Conservation (phyloP, 805 yeast species). For the Teunomyces barrocoloradensis region DNA sequence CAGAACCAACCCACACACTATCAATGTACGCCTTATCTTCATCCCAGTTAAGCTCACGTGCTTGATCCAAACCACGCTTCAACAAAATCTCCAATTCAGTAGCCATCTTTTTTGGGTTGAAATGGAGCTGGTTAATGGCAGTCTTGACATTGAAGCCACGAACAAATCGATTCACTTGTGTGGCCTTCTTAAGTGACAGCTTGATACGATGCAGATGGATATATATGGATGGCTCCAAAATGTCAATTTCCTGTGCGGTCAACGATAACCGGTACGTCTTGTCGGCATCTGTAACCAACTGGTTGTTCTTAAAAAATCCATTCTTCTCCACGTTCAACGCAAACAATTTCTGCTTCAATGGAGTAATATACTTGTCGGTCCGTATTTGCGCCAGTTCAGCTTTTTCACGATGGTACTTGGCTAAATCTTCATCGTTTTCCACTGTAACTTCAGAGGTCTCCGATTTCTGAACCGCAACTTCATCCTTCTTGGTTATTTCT, state of each 20-base stretch:
- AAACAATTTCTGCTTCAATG: slow-evolving; percentile 68
- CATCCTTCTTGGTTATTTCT: slow-evolving; percentile 25
- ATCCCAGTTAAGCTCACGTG: slow-evolving; percentile 55
- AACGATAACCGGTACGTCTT: slow-evolving; percentile 55
- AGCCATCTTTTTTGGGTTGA: slow-evolving; percentile 74
- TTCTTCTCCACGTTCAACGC: slow-evolving; percentile 55
- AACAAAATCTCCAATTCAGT: slow-evolving; percentile 76
- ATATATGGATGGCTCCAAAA: slow-evolving; percentile 86
- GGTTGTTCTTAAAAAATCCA: slow-evolving; percentile 68
- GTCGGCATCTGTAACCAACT: slow-evolving; percentile 45
- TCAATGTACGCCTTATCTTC: slow-evolving; percentile 66
- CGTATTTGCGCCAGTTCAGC: slow-evolving; percentile 38
- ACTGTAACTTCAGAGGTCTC: slow-evolving; percentile 22
- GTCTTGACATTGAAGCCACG: slow-evolving; percentile 66
- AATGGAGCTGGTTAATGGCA: slow-evolving; percentile 92
- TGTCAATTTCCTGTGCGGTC: slow-evolving; percentile 63
- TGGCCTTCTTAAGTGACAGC: slow-evolving; percentile 86
- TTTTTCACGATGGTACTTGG: slow-evolving; percentile 50
- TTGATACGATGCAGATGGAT: slow-evolving; percentile 77
- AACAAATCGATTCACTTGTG: slow-evolving; percentile 71
- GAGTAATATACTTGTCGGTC: slow-evolving; percentile 61
- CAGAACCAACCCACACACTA: slow-evolving; percentile 90
- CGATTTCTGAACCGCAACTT: slow-evolving; percentile 6
- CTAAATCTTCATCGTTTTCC: slow-evolving; percentile 37
- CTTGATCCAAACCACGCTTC: slow-evolving; percentile 69